phyloP scores from a whole-genome alignment of 352 stramenopile genomes.

The Pythium periplocum region DNA sequence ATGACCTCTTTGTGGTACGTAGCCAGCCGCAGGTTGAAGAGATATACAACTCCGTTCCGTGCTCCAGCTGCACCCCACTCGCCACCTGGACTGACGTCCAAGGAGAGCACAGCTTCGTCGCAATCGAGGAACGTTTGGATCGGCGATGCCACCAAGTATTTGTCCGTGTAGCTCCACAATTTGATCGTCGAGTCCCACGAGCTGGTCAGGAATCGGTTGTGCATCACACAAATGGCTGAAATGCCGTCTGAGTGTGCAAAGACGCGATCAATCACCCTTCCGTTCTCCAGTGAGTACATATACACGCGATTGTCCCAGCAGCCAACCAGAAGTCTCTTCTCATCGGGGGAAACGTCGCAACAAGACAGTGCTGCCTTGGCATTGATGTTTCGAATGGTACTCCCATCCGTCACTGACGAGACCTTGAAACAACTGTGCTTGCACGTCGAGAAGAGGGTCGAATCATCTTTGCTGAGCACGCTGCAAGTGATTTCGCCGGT shows the following conservation, averaged over 20 bases:
- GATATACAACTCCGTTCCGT: constrained; percentile 49
- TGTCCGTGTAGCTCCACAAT: constrained; percentile 62
- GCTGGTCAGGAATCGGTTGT: constrained; percentile 58
- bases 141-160: constrained; percentile 37
- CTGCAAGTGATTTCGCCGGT: constrained; percentile 55
- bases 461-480: constrained; percentile 45
- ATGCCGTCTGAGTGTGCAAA: constrained; percentile 65
- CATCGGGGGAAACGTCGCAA: constrained; percentile 64
- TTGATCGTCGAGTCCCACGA: constrained; percentile 79
- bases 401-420: constrained; percentile 23
- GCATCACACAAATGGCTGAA: constrained; percentile 56
- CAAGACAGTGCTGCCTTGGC: constrained; percentile 47
- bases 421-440: constrained; percentile 70
- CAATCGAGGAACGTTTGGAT: constrained; percentile 57
- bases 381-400: constrained; percentile 23
- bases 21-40: constrained; percentile 33
- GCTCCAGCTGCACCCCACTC: constrained; percentile 41
- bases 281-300: constrained; percentile 62
- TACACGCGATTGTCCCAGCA: constrained; percentile 75
- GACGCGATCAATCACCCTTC: constrained; percentile 51
- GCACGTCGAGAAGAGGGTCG: constrained; percentile 55
- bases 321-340: constrained; percentile 52
- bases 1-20: constrained; percentile 26
- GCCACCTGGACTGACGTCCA: constrained; percentile 58
- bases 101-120: constrained; percentile 57